phyloP scores from a whole-genome alignment of 192 early-diverging fungal species.

The Chytriomyces sp. region DNA sequence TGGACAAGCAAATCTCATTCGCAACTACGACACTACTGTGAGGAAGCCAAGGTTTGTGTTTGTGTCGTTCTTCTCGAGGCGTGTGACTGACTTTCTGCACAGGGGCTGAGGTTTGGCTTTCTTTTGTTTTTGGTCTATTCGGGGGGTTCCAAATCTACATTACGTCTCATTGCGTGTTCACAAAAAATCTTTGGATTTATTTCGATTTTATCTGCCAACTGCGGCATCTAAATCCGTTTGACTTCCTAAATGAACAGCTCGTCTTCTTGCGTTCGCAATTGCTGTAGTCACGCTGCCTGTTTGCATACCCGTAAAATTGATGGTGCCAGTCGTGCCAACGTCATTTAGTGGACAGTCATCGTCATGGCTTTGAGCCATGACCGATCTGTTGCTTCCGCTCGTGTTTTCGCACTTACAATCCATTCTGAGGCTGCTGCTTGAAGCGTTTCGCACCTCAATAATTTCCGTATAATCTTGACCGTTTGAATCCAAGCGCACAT shows the following conservation, averaged over 20 bases:
- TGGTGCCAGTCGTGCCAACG: background rate
- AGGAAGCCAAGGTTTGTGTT: slow-evolving; percentile 55
- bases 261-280: background rate
- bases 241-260: background rate
- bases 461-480: slow-evolving; percentile 7
- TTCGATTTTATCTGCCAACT: background rate
- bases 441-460: background rate
- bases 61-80: background rate
- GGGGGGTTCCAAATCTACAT: background rate
- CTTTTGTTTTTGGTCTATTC: background rate
- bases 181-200: background rate
- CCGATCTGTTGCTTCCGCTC: background rate
- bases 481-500: background rate
- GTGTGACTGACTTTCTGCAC: background rate
- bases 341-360: background rate
- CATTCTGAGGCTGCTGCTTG: background rate
- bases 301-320: background rate
- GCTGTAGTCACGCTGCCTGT: background rate
- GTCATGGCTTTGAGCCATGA: background rate
- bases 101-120: background rate
- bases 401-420: background rate
- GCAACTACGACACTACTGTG: slow-evolving; percentile 74
- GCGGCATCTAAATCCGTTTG: background rate
- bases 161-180: background rate
- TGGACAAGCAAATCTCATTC: slow-evolving; percentile 84